Evolutionary conservation across 441 rosid species (phyloP).

Genomic region (Erysimum cheiri): DNA sequence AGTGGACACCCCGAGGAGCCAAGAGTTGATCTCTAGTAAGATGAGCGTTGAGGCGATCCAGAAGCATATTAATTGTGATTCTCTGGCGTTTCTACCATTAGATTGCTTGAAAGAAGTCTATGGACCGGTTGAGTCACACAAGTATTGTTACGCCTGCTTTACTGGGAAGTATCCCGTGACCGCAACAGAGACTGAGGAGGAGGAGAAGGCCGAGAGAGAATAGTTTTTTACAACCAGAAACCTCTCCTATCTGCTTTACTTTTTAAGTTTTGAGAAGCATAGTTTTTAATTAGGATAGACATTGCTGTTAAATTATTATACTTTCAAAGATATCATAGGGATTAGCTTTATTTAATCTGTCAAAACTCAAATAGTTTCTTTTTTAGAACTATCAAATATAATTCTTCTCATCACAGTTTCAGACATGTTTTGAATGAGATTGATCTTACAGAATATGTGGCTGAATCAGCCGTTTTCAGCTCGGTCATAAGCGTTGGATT

Average conservation of each 20-base stretch:
- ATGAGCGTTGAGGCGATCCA: neutral
- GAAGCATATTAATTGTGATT: conserved; percentile 39
- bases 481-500: conserved; percentile 87
- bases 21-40: neutral
- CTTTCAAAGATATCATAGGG: neutral
- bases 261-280: neutral
- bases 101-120: conserved; percentile 64
- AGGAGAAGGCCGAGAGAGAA: conserved; percentile 49
- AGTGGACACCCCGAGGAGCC: conserved; percentile 1
- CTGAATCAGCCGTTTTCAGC: conserved; percentile 82
- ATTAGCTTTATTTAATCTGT: neutral
- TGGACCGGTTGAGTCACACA: conserved; percentile 49
- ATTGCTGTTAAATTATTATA: neutral
- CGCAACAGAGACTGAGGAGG: conserved; percentile 64
- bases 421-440: conserved; percentile 6
- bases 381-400: neutral
- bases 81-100: conserved; percentile 70
- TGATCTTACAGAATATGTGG: conserved; percentile 10
- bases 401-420: conserved; percentile 17
- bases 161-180: conserved; percentile 70
- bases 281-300: neutral
- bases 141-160: conserved; percentile 64
- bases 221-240: neutral
- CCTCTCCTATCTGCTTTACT: neutral
- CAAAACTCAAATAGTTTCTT: neutral